These are phyloP conservation scores for Talaromyces liani DNA, from an alignment of 495 filamentous ascomycete species.

Conservation along the genomic window DNA sequence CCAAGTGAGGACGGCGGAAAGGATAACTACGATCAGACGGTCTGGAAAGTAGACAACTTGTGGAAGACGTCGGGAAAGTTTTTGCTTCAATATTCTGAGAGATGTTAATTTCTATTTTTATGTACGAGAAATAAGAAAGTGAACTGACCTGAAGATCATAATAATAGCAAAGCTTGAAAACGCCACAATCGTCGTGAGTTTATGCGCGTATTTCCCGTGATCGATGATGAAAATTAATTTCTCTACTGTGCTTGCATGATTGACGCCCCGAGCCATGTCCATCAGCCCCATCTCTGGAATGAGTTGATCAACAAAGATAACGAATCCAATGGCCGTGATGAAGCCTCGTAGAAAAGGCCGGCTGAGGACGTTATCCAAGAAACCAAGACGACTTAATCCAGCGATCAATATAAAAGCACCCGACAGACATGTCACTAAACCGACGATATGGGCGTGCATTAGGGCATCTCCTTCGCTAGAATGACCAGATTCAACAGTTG, in stretches of 20 bases:
- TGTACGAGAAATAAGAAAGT: not conserved
- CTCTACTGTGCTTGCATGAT: slow-evolving; percentile 75
- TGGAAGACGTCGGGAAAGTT: slow-evolving; percentile 73
- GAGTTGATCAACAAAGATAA: slow-evolving; percentile 91
- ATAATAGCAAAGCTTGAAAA: slow-evolving; percentile 78
- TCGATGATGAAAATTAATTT: slow-evolving; percentile 75
- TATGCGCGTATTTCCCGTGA: slow-evolving; percentile 58
- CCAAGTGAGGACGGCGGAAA: slow-evolving; percentile 77
- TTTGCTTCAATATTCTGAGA: slow-evolving; percentile 65
- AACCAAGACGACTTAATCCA: slow-evolving; percentile 79
- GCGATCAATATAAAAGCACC: slow-evolving; percentile 81
- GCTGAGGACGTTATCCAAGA: slow-evolving; percentile 89
- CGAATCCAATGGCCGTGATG: slow-evolving; percentile 91
- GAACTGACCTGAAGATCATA: slow-evolving; percentile 67
- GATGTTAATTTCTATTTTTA: slow-evolving; percentile 10
- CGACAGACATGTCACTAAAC: slow-evolving; percentile 80
- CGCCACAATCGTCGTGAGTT: slow-evolving; percentile 66
- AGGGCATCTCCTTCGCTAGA: slow-evolving; percentile 63
- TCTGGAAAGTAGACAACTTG: slow-evolving; percentile 86
- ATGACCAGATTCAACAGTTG: slow-evolving; percentile 59
- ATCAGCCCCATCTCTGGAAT: slow-evolving; percentile 81
- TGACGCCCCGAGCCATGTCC: slow-evolving; percentile 52
- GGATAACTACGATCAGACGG: slow-evolving; percentile 81
- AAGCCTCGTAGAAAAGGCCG: slow-evolving; percentile 90
- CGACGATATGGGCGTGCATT: slow-evolving; percentile 73